Evolutionary conservation across 73 alveolate genomes (phyloP), one percentile per base, ranked within the genome.

Genomic region (Symbiodinium natans): DNA sequence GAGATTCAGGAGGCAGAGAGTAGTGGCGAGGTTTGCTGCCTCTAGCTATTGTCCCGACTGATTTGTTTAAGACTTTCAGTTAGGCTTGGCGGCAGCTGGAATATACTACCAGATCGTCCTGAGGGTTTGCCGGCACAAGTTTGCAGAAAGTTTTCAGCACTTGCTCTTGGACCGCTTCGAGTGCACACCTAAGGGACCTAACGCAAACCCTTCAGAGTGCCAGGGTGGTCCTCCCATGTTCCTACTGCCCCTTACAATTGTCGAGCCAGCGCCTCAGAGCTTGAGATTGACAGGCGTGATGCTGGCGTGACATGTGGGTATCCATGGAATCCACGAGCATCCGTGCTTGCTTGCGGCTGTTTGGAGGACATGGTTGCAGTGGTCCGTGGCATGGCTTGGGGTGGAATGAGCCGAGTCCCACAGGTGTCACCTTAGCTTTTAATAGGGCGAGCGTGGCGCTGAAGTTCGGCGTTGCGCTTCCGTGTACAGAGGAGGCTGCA

Each of bases 371-470:
- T 89, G 95, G 95, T 68, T 89, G 86, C 75, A 68, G 43, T 89
- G 86, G 95, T 89, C 95, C 46, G 95, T 89, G 73, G 41, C 95
- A 46, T 89, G 95, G 95, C 56, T 89, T 25, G 95, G 75, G 40
- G 42, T 43, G n/a, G 95, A 89, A 15, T 63, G 92, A 68, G 74
- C 34, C 43, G 23, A 6, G 27, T 23, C 21, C 6, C 75, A 13
- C 59, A 46, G 13, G 59, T 46, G 21, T 46, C 59, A 46, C 59
- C 6, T 46, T 10, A 15, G 38, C 38, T 63, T 63, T 29, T 31
- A 25, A 63, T n/a, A 63, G 80, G 38, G 36, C 80, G 36, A 63
- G 80, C 80, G 27, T n/a, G 27, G 40, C 33, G 80, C 33, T n/a
- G 80, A 63, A 21, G 80, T 63, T 63, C 40, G 80, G 80, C 36